A percentile compares a stretch with the other conserved stretches of the same genome.
Evolutionary conservation across 1,139 yeast species (phyloP).

Genomic region (Kurtzmaniella quercitrusa): DNA sequence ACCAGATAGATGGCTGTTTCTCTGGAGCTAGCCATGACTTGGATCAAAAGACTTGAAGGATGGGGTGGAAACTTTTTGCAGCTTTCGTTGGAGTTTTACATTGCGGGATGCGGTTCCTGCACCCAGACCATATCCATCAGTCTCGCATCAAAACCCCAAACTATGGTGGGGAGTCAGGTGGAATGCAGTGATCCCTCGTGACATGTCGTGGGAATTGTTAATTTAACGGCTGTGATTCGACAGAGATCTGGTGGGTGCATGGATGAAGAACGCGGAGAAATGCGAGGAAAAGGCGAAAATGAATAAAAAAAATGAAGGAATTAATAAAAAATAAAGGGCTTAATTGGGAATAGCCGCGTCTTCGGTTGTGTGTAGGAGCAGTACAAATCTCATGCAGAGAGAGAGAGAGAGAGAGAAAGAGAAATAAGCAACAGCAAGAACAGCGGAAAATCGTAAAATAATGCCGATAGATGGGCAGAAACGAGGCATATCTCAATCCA

Average conservation of each 20-base stretch:
- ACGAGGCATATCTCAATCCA: too few species aligned
- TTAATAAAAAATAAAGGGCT: too few species aligned
- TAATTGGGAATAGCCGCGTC: too few species aligned
- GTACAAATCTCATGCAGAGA: too few species aligned
- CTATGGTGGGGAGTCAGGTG: conserved; percentile 4
- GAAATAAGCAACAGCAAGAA: too few species aligned
- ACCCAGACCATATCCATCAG: conserved; percentile 4
- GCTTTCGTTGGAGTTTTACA: not conserved
- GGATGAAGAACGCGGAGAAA: too few species aligned
- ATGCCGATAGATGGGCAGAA: too few species aligned
- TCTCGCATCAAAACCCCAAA: conserved; percentile 1
- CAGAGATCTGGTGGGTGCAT: not conserved
- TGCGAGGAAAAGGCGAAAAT: not conserved
- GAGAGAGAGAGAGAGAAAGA: too few species aligned
- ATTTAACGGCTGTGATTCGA: conserved; percentile 3
- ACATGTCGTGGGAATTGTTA: conserved; percentile 7
- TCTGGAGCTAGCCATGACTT: conserved; percentile 1
- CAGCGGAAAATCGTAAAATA: too few species aligned
- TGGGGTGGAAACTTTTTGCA: not conserved
- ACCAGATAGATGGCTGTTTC: conserved; percentile 12
- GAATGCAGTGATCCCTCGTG: conserved; percentile 7
- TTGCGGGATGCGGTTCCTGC: not conserved
- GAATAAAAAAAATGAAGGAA: not conserved
- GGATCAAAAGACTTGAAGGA: not conserved
- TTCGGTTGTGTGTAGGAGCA: too few species aligned